Evolutionary conservation across 2,329 filamentous ascomycete species (phyloP).

Genomic region (Claviceps humidiphila): DNA sequence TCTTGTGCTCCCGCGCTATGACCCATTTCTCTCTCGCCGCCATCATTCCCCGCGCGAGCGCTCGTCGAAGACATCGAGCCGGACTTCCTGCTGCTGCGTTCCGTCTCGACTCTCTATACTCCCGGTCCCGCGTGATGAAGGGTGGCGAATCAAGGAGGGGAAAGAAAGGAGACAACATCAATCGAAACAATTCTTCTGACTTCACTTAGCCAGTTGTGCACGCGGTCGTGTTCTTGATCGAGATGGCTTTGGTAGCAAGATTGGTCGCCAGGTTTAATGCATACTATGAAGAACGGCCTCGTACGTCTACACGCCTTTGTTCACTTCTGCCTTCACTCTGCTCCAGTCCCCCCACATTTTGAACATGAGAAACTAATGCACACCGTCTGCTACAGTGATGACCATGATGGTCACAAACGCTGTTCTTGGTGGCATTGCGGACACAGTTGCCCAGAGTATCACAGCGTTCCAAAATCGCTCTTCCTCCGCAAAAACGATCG

Average conservation of each 20-base stretch:
- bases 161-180: neutral
- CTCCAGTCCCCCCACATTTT: neutral
- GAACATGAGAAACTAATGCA: neutral
- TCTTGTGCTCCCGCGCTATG: neutral
- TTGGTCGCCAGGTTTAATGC: slow-evolving; percentile 80
- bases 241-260: slow-evolving; percentile 75
- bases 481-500: slow-evolving; percentile 48
- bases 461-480: slow-evolving; percentile 60
- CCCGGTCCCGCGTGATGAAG: too few species aligned
- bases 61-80: neutral
- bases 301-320: slow-evolving; percentile 33
- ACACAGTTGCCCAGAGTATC: slow-evolving; percentile 89
- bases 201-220: slow-evolving; percentile 67
- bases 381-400: slow-evolving; percentile 45
- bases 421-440: slow-evolving; percentile 85
- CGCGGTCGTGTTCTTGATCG: slow-evolving; percentile 68
- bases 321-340: neutral
- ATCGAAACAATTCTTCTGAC: neutral
- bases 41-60: neutral
- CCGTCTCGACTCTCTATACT: neutral
- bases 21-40: neutral
- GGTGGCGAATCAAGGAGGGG: neutral
- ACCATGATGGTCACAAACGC: slow-evolving; percentile 99
- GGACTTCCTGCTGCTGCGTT: neutral
- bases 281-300: slow-evolving; percentile 82